Percentiles rank a stretch among this genome's conserved stretches.
phyloP scores from a whole-genome alignment of 345 rosid species.

The Aquilaria yunnanensis region DNA sequence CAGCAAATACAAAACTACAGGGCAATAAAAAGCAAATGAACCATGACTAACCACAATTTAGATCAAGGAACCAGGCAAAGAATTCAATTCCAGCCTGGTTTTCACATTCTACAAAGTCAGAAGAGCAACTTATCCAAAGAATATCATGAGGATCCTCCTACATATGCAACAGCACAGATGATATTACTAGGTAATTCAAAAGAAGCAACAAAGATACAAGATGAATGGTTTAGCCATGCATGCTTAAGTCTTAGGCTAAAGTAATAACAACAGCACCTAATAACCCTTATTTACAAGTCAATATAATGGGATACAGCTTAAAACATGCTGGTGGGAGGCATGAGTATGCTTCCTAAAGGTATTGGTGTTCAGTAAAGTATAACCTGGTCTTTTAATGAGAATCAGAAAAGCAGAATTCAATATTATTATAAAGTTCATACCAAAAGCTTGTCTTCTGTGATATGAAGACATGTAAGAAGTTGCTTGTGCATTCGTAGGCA shows the following conservation, averaged over 20 bases:
- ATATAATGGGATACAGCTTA: too few relatives aligned
- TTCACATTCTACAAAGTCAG: too few relatives aligned
- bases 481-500: conserved; percentile 51
- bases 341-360: too few relatives aligned
- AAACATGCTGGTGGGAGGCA: too few relatives aligned
- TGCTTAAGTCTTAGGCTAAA: too few relatives aligned
- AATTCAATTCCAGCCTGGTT: too few relatives aligned
- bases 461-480: conserved; percentile 66
- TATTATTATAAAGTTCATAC: conserved; percentile 32
- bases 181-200: background rate
- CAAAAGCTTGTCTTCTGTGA: conserved; percentile 81
- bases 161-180: background rate
- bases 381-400: conserved; percentile 3
- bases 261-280: too few relatives aligned
- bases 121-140: too few relatives aligned
- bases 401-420: background rate
- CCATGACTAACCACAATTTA: background rate
- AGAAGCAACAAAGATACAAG: background rate
- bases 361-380: too few relatives aligned
- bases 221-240: too few relatives aligned
- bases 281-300: too few relatives aligned
- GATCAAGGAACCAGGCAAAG: background rate
- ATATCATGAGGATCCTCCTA: too few relatives aligned
- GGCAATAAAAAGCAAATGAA: background rate
- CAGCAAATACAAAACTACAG: conserved; percentile 80